Conservation (phyloP, 441 rosid genomes). For the Gossypium trilobum region DNA sequence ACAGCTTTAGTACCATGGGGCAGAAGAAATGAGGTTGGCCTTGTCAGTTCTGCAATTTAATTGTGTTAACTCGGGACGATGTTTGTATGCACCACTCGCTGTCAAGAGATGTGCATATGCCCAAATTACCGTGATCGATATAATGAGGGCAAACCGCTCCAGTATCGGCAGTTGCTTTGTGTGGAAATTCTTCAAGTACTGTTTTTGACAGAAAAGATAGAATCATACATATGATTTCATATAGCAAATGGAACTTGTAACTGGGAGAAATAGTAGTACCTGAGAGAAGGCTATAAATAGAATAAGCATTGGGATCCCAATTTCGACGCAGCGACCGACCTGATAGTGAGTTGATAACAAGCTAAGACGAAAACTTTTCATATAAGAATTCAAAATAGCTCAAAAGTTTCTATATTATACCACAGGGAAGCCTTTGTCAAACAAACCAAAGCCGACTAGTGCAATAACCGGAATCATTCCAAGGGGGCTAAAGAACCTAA, state of each 20-base stretch:
- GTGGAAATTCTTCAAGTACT: slow-evolving; percentile 82
- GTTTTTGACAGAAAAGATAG: slow-evolving; percentile 1
- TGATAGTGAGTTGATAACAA: slow-evolving; percentile 23
- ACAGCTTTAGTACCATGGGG: slow-evolving; percentile 41
- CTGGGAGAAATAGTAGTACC: slow-evolving; percentile 29
- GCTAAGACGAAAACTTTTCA: slow-evolving; percentile 5
- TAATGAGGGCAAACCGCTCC: slow-evolving; percentile 79
- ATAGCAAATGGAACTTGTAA: neutral
- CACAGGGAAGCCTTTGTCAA: slow-evolving; percentile 97
- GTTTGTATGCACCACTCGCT: slow-evolving; percentile 93
- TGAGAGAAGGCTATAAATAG: slow-evolving; percentile 83
- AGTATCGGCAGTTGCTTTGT: slow-evolving; percentile 58
- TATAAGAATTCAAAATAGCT: neutral
- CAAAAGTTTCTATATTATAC: slow-evolving; percentile 30
- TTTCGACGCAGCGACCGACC: slow-evolving; percentile 86
- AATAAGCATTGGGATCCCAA: slow-evolving; percentile 88
- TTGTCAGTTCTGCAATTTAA: slow-evolving; percentile 79
- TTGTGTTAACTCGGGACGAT: slow-evolving; percentile 72
- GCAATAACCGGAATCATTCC: slow-evolving; percentile 98
- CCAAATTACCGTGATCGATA: slow-evolving; percentile 76
- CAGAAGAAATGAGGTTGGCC: slow-evolving; percentile 94
- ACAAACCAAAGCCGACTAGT: slow-evolving; percentile 84
- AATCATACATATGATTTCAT: no score
- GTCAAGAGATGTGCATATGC: slow-evolving; percentile 94
- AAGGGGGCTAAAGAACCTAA: slow-evolving; percentile 96